Conservation (phyloP, 495 filamentous ascomycete species). For the Penicillium taxi region DNA sequence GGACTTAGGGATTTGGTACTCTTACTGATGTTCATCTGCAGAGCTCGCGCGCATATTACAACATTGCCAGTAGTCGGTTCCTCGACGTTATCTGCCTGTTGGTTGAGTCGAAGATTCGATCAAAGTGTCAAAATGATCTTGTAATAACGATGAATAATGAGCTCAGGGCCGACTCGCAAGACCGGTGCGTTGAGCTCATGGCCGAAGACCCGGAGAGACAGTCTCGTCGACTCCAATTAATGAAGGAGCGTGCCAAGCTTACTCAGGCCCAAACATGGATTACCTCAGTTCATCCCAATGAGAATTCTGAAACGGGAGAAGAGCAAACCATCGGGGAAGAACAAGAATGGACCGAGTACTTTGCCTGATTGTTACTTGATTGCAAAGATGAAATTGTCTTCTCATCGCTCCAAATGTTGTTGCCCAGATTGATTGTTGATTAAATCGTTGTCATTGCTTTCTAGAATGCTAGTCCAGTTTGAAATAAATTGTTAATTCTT, state of each 20-base stretch:
- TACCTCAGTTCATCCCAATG: slow-evolving; percentile 11
- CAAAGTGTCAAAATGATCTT: slow-evolving; percentile 32
- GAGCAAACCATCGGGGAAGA: too few relatives aligned
- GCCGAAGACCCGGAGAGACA: slow-evolving; percentile 44
- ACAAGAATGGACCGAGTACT: too few relatives aligned
- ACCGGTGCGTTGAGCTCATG: slow-evolving; percentile 25
- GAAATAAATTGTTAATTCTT: too few relatives aligned
- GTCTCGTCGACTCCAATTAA: slow-evolving; percentile 26
- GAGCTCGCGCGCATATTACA: slow-evolving; percentile 46
- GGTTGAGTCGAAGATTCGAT: slow-evolving; percentile 41
- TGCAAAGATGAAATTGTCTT: too few relatives aligned
- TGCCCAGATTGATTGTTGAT: too few relatives aligned
- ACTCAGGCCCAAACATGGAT: slow-evolving; percentile 39
- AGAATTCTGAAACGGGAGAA: too few relatives aligned
- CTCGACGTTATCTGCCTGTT: slow-evolving; percentile 41
- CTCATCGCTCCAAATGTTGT: too few relatives aligned
- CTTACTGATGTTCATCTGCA: slow-evolving; percentile 4
- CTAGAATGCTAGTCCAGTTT: too few relatives aligned
- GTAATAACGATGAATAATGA: slow-evolving; percentile 23
- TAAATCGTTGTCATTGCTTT: too few relatives aligned
- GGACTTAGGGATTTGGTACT: background rate
- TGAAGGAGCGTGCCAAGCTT: slow-evolving; percentile 38
- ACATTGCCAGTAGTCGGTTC: slow-evolving; percentile 42
- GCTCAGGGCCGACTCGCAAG: slow-evolving; percentile 23
- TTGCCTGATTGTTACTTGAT: too few relatives aligned